Conservation (phyloP, 2,329 filamentous ascomycete species). For the Hypoxylon sp. region DNA sequence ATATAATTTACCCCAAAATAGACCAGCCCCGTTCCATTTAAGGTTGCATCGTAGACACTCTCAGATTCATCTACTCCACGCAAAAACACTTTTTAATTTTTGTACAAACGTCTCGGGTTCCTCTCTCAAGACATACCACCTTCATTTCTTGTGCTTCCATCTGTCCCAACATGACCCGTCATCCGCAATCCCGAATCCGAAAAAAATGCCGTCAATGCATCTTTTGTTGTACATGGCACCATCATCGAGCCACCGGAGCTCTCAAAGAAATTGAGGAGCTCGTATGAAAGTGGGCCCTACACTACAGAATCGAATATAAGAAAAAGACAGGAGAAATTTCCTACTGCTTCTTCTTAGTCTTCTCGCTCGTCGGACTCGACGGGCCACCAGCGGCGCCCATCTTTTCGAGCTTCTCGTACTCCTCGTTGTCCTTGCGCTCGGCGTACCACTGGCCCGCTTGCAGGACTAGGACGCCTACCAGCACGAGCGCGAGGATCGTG, state of each 20-base stretch:
- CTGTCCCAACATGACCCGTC: neutral
- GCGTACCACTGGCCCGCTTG: conserved; percentile 99
- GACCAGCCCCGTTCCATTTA: neutral
- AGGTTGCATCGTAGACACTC: conserved; percentile 21
- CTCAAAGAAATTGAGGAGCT: neutral
- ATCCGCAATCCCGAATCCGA: conserved; percentile 7
- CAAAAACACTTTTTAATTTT: conserved; percentile 21
- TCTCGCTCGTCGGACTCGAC: conserved; percentile 51
- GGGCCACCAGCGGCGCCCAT: conserved; percentile 44
- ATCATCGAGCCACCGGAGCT: neutral
- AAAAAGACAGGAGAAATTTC: neutral
- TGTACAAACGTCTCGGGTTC: conserved; percentile 7
- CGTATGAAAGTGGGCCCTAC: neutral
- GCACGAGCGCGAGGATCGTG: conserved; percentile 92
- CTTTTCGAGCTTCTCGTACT: conserved; percentile 75
- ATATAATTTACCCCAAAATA: neutral
- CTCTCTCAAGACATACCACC: neutral
- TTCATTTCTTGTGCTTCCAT: conserved; percentile 4
- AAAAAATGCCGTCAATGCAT: neutral
- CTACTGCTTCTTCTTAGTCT: conserved; percentile 52
- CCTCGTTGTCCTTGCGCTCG: conserved; percentile 90
- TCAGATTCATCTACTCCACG: conserved; percentile 21
- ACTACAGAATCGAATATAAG: conserved; percentile 17
- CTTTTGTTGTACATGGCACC: conserved; percentile 13
- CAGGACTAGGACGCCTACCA: conserved; percentile 91